A percentile compares a stretch with the other conserved stretches of the same genome.
Conservation (phyloP, 345 rosid species). For the Geranium rotundifolium region DNA sequence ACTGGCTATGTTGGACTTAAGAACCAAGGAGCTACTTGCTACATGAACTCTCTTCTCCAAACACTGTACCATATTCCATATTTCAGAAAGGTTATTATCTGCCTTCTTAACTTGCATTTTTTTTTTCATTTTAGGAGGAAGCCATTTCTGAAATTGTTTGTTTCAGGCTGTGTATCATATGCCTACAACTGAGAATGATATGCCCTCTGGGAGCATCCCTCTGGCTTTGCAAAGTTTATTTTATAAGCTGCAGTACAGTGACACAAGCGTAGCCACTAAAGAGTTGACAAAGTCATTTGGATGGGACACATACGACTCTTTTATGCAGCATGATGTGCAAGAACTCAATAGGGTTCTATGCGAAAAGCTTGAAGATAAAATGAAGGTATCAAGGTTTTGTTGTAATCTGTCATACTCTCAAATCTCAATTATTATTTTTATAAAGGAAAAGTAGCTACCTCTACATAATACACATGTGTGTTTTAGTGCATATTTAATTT, state of each 20-base stretch:
- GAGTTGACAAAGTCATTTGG: constrained; percentile 43
- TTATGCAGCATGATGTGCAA: constrained; percentile 54
- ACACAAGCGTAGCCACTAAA: constrained; percentile 46
- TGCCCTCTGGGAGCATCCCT: constrained; percentile 54
- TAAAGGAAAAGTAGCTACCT: neutral
- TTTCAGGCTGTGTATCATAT: constrained; percentile 54
- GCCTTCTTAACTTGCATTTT: neutral
- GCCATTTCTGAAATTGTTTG: constrained; percentile 2
- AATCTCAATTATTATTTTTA: neutral
- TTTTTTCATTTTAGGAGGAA: neutral
- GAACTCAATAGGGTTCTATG: constrained; percentile 45
- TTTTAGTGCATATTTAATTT: too few species aligned
- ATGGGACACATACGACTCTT: constrained; percentile 27
- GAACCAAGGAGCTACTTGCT: constrained; percentile 63
- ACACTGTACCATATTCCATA: constrained; percentile 46
- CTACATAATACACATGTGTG: neutral
- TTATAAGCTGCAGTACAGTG: constrained; percentile 44
- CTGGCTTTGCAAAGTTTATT: constrained; percentile 46
- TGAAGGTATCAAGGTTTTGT: constrained; percentile 29
- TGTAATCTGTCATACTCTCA: neutral
- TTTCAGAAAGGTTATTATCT: constrained; percentile 38
- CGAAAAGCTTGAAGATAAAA: constrained; percentile 49
- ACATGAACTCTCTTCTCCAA: constrained; percentile 55
- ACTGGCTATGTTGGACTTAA: constrained; percentile 54
- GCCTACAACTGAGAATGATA: constrained; percentile 57